These are phyloP conservation scores for Trematosphaeria pertusa DNA, from an alignment of 2,329 filamentous ascomycete genomes.

Conservation along the genomic window DNA sequence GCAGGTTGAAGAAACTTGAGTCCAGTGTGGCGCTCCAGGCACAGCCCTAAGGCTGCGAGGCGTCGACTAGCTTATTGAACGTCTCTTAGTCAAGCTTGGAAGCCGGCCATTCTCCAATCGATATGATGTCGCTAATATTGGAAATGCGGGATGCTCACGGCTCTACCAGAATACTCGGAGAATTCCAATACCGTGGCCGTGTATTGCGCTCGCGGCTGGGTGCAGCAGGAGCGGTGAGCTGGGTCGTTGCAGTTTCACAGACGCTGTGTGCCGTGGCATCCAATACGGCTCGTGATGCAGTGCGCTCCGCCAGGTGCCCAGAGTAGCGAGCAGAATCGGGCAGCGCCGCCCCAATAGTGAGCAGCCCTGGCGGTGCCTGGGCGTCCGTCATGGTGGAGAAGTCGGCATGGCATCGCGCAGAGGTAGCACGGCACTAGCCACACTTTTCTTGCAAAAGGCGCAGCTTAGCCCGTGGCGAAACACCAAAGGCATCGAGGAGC, in stretches of 20 bases:
- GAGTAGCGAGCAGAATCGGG: neutral
- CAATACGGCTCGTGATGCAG: conserved; percentile 37
- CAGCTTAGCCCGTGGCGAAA: neutral
- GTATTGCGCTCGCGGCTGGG: conserved; percentile 20
- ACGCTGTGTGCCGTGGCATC: conserved; percentile 37
- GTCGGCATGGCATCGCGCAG: conserved; percentile 16
- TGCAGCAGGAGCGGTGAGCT: conserved; percentile 40
- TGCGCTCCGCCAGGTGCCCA: conserved; percentile 16
- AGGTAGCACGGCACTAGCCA: conserved; percentile 16
- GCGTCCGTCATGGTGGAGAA: conserved; percentile 32
- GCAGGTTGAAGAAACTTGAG: conserved; percentile 15
- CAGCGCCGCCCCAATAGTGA: conserved; percentile 18
- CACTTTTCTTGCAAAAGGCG: conserved; percentile 18
- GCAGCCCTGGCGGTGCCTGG: conserved; percentile 17
- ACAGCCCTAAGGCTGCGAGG: conserved; percentile 15
- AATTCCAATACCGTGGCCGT: conserved; percentile 30
- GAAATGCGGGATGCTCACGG: conserved; percentile 16
- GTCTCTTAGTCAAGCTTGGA: conserved; percentile 16
- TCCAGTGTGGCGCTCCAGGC: conserved; percentile 3
- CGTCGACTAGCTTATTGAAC: conserved; percentile 12
- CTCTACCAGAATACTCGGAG: conserved; percentile 6
- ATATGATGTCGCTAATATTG: conserved; percentile 28
- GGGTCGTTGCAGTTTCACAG: conserved; percentile 31
- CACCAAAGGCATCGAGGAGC: neutral
- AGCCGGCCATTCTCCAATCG: conserved; percentile 27